phyloP scores from a whole-genome alignment of 345 rosid genomes.

The Clarkia xantiana region DNA sequence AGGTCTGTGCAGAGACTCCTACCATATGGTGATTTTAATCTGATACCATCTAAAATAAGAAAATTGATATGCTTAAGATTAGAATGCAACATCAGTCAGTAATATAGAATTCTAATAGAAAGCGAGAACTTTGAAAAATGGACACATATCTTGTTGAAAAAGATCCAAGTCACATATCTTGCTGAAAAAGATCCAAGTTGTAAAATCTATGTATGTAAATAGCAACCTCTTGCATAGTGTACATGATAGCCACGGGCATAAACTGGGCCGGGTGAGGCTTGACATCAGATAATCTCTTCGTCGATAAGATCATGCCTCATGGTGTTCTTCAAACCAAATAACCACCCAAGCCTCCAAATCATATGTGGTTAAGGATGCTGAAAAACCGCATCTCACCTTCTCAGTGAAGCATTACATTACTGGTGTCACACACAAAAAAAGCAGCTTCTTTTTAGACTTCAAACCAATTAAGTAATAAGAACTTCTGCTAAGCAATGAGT shows the following conservation, averaged over 20 bases:
- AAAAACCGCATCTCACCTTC: conserved; percentile 22
- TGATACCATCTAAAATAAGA: conserved; percentile 67
- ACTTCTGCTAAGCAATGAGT: too few relatives aligned
- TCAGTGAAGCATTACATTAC: neutral
- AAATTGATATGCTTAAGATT: too few relatives aligned
- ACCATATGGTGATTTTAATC: conserved; percentile 74
- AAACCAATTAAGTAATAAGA: too few relatives aligned
- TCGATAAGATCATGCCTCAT: conserved; percentile 17
- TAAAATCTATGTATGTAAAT: conserved; percentile 72
- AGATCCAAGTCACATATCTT: too few relatives aligned
- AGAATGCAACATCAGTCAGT: too few relatives aligned
- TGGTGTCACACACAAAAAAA: too few relatives aligned
- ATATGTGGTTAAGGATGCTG: conserved; percentile 25
- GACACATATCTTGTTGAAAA: conserved; percentile 37
- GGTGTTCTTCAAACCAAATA: conserved; percentile 27
- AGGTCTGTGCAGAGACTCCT: conserved; percentile 28
- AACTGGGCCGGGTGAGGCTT: conserved; percentile 24
- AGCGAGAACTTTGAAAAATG: neutral
- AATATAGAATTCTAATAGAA: neutral
- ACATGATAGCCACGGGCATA: conserved; percentile 48
- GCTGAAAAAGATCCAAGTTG: conserved; percentile 81
- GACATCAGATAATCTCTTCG: conserved; percentile 36
- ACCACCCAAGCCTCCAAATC: conserved; percentile 38
- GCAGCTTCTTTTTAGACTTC: too few relatives aligned
- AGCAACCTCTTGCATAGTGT: conserved; percentile 67